A percentile compares a stretch with the other conserved stretches of the same genome.
phyloP scores from a whole-genome alignment of 2,329 filamentous ascomycete species.

The Epichloe brachyelytri region DNA sequence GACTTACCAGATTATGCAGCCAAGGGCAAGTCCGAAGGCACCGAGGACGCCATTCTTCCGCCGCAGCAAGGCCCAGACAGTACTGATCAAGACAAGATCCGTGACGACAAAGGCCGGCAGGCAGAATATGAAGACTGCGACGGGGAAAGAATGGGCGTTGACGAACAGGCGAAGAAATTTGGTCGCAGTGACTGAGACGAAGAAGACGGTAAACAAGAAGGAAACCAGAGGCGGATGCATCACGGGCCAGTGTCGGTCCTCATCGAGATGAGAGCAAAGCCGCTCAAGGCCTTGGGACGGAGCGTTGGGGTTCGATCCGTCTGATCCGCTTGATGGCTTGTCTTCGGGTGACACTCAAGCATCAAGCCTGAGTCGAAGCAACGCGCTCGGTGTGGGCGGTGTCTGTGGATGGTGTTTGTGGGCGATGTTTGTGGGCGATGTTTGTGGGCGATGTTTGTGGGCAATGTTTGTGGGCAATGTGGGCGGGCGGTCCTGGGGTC shows the following conservation, averaged over 20 bases:
- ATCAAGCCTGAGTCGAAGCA: not conserved
- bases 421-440: too few species aligned
- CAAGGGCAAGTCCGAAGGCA: slow-evolving; percentile 11
- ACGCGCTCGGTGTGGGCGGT: not conserved
- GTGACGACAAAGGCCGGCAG: slow-evolving; percentile 19
- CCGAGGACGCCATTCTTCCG: slow-evolving; percentile 12
- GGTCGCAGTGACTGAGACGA: slow-evolving; percentile 15
- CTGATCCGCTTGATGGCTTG: not conserved
- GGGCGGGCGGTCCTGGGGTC: too few species aligned
- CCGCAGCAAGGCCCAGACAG: slow-evolving; percentile 14
- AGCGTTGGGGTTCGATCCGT: not conserved
- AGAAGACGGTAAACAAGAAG: slow-evolving; percentile 18
- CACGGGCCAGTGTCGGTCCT: not conserved
- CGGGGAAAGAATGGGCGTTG: slow-evolving; percentile 15
- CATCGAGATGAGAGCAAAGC: slow-evolving; percentile 1
- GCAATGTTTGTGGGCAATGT: too few species aligned
- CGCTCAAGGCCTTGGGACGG: not conserved
- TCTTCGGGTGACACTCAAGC: not conserved
- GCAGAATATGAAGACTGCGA: slow-evolving; percentile 17
- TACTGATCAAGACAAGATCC: slow-evolving; percentile 15
- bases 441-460: too few species aligned
- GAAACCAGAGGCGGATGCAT: slow-evolving; percentile 12
- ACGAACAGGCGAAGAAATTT: slow-evolving; percentile 17
- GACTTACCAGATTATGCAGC: slow-evolving; percentile 15
- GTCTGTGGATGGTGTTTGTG: too few species aligned